Evolutionary conservation across 192 early-diverging fungal species (phyloP).

Genomic region (Podila verticillata): DNA sequence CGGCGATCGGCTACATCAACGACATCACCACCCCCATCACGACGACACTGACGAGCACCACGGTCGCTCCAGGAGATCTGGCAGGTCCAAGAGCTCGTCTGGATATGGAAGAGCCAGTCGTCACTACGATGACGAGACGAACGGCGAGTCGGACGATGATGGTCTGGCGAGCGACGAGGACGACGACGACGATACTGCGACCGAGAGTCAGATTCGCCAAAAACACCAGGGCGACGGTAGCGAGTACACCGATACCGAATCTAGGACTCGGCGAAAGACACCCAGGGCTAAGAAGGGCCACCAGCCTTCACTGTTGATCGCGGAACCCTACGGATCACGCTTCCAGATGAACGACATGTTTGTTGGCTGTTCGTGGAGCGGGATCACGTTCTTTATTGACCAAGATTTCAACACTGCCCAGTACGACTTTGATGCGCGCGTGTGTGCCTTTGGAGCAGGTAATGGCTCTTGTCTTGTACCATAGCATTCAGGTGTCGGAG

Average conservation of each 20-base stretch:
- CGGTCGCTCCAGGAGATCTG: neutral
- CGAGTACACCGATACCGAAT: neutral
- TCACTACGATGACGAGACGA: neutral
- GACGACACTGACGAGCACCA: constrained; percentile 10
- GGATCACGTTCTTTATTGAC: constrained; percentile 66
- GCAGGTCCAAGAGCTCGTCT: constrained; percentile 1
- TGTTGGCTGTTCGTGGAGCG: constrained; percentile 68
- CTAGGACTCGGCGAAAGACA: neutral
- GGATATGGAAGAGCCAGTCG: neutral
- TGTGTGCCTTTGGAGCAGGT: constrained; percentile 70
- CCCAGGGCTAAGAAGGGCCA: neutral
- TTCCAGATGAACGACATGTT: constrained; percentile 58
- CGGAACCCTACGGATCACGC: constrained; percentile 42
- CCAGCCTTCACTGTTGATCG: constrained; percentile 23
- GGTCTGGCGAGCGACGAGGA: neutral
- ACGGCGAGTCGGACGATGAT: neutral
- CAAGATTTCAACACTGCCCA: constrained; percentile 58
- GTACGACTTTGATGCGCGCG: constrained; percentile 66
- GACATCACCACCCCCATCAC: constrained; percentile 18
- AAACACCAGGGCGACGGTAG: neutral
- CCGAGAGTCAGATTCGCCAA: neutral
- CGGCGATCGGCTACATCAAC: constrained; percentile 11
- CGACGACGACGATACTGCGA: neutral
- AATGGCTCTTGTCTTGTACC: neutral
- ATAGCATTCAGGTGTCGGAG: no score